Conservation (phyloP, 495 filamentous ascomycete genomes). For the Annulohypoxylon stygium region DNA sequence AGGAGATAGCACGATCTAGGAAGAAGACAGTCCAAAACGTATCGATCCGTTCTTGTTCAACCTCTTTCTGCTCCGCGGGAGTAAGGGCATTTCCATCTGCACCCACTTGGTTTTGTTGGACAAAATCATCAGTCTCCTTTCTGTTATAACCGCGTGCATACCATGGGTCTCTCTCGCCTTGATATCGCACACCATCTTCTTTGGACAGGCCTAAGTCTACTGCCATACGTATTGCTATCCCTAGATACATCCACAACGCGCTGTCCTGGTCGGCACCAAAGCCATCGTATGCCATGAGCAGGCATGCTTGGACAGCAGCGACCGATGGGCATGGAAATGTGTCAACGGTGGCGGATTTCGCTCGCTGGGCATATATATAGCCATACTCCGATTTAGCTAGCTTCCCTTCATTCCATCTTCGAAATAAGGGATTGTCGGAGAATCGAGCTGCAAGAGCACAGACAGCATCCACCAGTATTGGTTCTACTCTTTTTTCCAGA, state of each 20-base stretch:
- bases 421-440: slow-evolving; percentile 74
- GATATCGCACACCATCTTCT: slow-evolving; percentile 77
- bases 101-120: slow-evolving; percentile 51
- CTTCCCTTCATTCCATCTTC: slow-evolving; percentile 67
- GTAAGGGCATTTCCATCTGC: slow-evolving; percentile 58
- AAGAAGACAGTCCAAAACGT: slow-evolving; percentile 91
- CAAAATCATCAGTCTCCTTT: slow-evolving; percentile 50
- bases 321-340: slow-evolving; percentile 83
- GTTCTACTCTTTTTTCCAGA: slow-evolving; percentile 81
- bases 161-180: slow-evolving; percentile 68
- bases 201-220: slow-evolving; percentile 87
- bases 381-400: slow-evolving; percentile 71
- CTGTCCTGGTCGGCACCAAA: slow-evolving; percentile 89
- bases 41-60: slow-evolving; percentile 80
- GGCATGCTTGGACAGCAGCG: slow-evolving; percentile 80
- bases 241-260: slow-evolving; percentile 90
- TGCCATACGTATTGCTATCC: slow-evolving; percentile 86
- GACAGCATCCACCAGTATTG: slow-evolving; percentile 87
- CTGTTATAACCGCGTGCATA: slow-evolving; percentile 57
- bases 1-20: slow-evolving; percentile 85
- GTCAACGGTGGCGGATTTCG: slow-evolving; percentile 79
- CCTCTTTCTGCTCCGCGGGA: slow-evolving; percentile 68
- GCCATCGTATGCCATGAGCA: slow-evolving; percentile 86
- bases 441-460: slow-evolving; percentile 86
- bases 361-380: slow-evolving; percentile 80